Conservation (phyloP, 805 yeast genomes). For the Candida pseudoglaebosa region DNA sequence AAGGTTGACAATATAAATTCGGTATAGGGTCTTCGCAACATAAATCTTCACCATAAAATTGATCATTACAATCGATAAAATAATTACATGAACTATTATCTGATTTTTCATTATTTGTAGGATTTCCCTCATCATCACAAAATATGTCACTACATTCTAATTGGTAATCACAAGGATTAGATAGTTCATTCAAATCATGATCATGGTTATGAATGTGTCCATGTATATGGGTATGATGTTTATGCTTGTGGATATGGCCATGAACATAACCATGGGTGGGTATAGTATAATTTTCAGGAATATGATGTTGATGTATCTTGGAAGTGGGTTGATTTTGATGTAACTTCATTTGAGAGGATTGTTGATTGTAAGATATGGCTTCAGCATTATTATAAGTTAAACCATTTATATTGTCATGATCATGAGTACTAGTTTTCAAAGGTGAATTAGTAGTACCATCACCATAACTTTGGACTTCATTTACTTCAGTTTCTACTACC, state of each 20-base stretch:
- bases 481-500: conserved; percentile 1
- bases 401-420: too few species aligned
- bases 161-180: conserved; percentile 8
- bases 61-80: conserved; percentile 31
- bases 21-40: neutral
- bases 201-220: conserved; percentile 62
- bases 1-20: conserved; percentile 26
- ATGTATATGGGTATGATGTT: conserved; percentile 59
- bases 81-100: conserved; percentile 33
- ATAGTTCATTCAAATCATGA: conserved; percentile 16
- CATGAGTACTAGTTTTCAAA: neutral
- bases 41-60: neutral
- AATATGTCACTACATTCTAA: conserved; percentile 39
- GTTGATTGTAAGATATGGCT: too few species aligned
- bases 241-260: conserved; percentile 63
- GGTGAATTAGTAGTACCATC: neutral
- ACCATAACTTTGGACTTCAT: conserved; percentile 3
- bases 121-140: conserved; percentile 31
- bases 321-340: too few species aligned
- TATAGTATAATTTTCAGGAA: too few species aligned
- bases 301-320: too few species aligned
- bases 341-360: too few species aligned
- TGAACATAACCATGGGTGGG: conserved; percentile 54
- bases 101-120: neutral
- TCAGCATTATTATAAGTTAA: conserved; percentile 2